phyloP scores from a whole-genome alignment of 2,329 filamentous ascomycete genomes.

The Cadophora sp. region DNA sequence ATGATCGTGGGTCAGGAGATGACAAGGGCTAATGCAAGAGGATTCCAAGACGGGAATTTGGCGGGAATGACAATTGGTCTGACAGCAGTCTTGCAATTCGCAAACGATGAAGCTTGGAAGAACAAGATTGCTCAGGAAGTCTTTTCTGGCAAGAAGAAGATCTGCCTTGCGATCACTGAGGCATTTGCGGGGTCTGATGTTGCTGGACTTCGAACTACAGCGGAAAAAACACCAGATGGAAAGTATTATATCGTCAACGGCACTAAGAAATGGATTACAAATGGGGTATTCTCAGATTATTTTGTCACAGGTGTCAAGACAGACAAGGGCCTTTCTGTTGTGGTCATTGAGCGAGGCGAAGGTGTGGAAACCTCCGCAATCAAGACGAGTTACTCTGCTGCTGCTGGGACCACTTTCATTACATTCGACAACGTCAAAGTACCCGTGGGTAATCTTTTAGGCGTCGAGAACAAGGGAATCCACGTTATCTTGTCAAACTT shows the following conservation, averaged over 20 bases:
- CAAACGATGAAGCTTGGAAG: constrained; percentile 70
- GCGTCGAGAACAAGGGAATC: constrained; percentile 86
- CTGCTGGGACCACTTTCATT: constrained; percentile 72
- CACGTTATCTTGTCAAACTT: constrained; percentile 86
- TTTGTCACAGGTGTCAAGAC: constrained; percentile 84
- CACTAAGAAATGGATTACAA: constrained; percentile 87
- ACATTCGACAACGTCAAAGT: constrained; percentile 90
- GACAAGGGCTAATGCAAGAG: constrained; percentile 72
- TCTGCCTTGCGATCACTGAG: constrained; percentile 87
- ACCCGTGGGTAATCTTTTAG: constrained; percentile 77
- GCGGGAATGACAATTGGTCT: constrained; percentile 85
- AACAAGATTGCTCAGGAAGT: constrained; percentile 74
- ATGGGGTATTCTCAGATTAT: constrained; percentile 81
- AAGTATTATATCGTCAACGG: constrained; percentile 76
- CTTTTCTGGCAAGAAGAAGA: constrained; percentile 83
- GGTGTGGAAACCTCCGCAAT: constrained; percentile 79
- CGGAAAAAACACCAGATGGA: constrained; percentile 75
- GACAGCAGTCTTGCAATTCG: constrained; percentile 81
- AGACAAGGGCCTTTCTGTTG: constrained; percentile 77
- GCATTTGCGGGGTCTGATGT: constrained; percentile 88
- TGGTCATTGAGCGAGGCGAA: constrained; percentile 76
- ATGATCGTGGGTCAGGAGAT: constrained; percentile 78
- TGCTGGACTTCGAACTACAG: constrained; percentile 79
- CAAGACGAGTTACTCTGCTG: constrained; percentile 81
- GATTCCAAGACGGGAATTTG: constrained; percentile 87